Evolutionary conservation across 2,329 filamentous ascomycete genomes (phyloP).

Genomic region (Venturiaceae sp.): DNA sequence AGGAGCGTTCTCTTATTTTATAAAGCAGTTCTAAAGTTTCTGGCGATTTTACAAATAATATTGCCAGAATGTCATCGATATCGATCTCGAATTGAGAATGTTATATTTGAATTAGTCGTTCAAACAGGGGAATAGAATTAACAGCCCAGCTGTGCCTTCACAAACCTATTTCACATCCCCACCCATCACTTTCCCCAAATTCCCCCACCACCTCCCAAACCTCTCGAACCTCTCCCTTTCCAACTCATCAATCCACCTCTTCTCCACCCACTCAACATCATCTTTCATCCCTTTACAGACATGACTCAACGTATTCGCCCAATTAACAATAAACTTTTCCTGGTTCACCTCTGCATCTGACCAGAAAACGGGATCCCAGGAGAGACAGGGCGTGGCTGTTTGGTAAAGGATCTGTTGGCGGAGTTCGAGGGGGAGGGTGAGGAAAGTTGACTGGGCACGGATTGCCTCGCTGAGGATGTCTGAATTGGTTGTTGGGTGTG

Average conservation of each 20-base stretch:
- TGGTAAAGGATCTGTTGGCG: background rate
- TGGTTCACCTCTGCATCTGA: background rate
- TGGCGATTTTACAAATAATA: too few species aligned
- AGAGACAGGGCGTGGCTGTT: background rate
- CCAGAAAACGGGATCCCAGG: background rate
- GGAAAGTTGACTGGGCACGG: too few species aligned
- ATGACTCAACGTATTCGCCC: background rate
- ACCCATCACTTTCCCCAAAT: background rate
- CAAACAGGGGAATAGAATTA: too few species aligned
- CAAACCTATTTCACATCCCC: too few species aligned
- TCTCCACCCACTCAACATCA: background rate
- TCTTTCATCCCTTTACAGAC: background rate
- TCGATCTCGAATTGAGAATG: too few species aligned
- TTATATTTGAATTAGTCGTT: too few species aligned
- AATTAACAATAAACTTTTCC: background rate
- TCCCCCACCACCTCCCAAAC: background rate
- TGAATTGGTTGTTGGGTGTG: background rate
- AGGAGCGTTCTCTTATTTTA: too few species aligned
- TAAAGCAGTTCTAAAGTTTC: too few species aligned
- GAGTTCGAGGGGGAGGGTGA: background rate
- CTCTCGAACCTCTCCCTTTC: background rate
- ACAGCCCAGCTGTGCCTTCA: too few species aligned
- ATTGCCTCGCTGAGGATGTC: too few species aligned
- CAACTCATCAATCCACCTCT: background rate
- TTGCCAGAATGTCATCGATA: too few species aligned